A percentile compares a stretch with the other conserved stretches of the same genome.
Conservation (phyloP, 495 filamentous ascomycete species). For the Chaetomium tenue region DNA sequence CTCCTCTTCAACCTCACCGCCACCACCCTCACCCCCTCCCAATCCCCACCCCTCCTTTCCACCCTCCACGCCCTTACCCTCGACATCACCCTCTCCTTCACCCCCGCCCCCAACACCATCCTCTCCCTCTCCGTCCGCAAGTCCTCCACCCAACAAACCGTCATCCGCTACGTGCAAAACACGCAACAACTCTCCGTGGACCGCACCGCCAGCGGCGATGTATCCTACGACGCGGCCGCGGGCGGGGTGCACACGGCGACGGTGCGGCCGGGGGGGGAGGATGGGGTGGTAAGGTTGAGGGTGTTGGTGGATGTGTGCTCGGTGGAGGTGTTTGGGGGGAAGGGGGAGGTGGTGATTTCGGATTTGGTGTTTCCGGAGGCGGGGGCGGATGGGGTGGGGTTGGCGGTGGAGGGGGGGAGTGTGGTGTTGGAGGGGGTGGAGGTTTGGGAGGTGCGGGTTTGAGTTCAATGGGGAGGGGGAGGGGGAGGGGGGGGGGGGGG, state of each 20-base stretch:
- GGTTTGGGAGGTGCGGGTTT: neutral
- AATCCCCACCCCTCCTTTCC: neutral
- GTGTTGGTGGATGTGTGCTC: conserved; percentile 6
- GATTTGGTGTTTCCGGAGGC: conserved; percentile 3
- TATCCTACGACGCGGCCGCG: neutral
- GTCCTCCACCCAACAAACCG: neutral
- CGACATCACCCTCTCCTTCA: conserved; percentile 4
- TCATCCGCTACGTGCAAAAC: conserved; percentile 6
- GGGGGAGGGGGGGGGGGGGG: too few species aligned
- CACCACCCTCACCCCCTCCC: neutral
- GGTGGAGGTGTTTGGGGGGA: conserved; percentile 1
- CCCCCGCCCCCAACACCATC: neutral
- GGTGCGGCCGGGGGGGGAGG: neutral
- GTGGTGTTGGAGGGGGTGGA: neutral
- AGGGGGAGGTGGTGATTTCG: conserved; percentile 2
- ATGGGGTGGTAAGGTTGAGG: neutral
- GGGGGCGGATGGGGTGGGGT: neutral
- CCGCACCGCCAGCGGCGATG: conserved; percentile 3
- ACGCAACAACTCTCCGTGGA: neutral
- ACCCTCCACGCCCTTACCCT: neutral
- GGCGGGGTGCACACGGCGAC: conserved; percentile 6
- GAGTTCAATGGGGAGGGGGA: too few species aligned
- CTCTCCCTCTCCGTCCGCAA: neutral
- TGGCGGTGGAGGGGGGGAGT: neutral
- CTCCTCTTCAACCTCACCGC: neutral